phyloP scores from a whole-genome alignment of 2,329 filamentous ascomycete genomes.

The Colletotrichum paranaense region DNA sequence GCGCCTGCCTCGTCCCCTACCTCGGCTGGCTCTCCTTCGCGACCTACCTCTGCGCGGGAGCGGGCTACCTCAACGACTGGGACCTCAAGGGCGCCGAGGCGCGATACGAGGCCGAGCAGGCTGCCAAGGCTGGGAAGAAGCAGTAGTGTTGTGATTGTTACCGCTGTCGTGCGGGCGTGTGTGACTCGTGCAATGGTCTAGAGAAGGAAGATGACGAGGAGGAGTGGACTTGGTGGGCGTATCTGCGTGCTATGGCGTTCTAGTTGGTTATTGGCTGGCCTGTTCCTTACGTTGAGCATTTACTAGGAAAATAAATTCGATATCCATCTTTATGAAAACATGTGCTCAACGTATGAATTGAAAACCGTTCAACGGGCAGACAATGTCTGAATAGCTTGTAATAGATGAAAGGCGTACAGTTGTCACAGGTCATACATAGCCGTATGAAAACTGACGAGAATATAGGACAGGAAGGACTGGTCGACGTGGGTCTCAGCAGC shows the following conservation, averaged over 20 bases:
- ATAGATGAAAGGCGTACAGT: not conserved
- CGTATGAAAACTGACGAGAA: too few species aligned
- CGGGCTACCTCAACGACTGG: constrained; percentile 78
- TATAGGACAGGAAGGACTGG: too few species aligned
- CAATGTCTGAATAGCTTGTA: too few species aligned
- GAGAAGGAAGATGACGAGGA: not conserved
- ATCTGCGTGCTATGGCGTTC: not conserved
- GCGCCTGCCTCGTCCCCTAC: constrained; percentile 83
- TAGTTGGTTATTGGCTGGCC: not conserved
- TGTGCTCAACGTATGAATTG: not conserved
- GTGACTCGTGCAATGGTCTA: too few species aligned
- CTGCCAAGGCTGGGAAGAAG: constrained; percentile 40
- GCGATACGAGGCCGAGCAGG: constrained; percentile 38
- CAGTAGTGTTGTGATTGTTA: constrained; percentile 33
- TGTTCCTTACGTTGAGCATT: not conserved
- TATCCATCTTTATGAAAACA: not conserved
- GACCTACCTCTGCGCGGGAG: constrained; percentile 81
- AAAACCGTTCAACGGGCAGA: not conserved
- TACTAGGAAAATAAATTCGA: not conserved
- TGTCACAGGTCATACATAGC: too few species aligned
- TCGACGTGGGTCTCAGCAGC: too few species aligned
- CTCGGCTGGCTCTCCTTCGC: constrained; percentile 89
- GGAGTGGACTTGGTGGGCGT: not conserved
- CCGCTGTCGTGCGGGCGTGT: not conserved
- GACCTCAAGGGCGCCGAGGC: constrained; percentile 53